These are phyloP conservation scores for Mucor irregularis DNA, from an alignment of 371 early-diverging fungal species.

Conservation along the genomic window DNA sequence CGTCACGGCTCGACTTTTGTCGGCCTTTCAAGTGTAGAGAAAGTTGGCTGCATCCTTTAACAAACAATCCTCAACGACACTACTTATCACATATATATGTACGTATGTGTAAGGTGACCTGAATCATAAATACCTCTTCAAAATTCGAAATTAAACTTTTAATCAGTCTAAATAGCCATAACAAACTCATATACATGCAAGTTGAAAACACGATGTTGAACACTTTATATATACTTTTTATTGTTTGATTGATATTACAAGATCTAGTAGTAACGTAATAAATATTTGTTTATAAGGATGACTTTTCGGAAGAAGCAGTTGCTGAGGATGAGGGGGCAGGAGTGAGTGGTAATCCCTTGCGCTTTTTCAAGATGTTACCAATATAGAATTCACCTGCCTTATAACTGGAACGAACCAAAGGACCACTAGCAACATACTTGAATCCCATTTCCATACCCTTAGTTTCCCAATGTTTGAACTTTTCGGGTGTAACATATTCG, in stretches of 20 bases:
- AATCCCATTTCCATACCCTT: conserved; percentile 89
- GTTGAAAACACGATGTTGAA: neutral
- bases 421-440: conserved; percentile 94
- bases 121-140: too few species aligned
- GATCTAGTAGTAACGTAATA: too few species aligned
- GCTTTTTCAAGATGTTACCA: conserved; percentile 77
- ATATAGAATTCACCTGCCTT: conserved; percentile 98
- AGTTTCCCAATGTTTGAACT: conserved; percentile 89
- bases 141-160: too few species aligned
- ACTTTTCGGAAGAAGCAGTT: neutral
- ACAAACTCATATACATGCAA: neutral
- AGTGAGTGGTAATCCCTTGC: conserved; percentile 41
- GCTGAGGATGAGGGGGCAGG: neutral
- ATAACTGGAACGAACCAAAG: conserved; percentile 93
- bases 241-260: neutral
- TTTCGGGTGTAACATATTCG: conserved; percentile 92
- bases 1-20: too few species aligned
- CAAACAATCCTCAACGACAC: too few species aligned
- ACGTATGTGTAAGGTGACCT: too few species aligned
- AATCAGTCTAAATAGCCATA: too few species aligned
- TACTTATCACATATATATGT: too few species aligned
- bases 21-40: too few species aligned
- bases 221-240: neutral
- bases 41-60: too few species aligned
- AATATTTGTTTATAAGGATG: neutral